Evolutionary conservation across 805 yeast species (phyloP), one percentile per base, ranked within the genome.

Genomic region (Allodekkera sacchari): DNA sequence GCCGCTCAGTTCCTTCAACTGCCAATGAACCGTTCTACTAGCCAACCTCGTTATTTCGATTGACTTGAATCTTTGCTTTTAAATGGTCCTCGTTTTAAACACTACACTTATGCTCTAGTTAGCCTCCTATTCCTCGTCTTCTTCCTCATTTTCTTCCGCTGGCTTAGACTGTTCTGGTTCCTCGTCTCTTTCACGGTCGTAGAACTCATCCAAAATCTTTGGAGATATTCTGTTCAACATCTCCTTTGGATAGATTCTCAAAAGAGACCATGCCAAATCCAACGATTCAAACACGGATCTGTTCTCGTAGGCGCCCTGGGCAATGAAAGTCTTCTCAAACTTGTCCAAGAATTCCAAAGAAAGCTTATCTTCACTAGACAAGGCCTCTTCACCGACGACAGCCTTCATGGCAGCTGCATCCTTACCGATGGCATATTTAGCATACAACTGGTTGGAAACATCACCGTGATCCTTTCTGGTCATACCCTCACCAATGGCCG

Each of bases 341-440:
- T 92, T 92, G 59, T 94, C 98, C 66, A 92, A 77, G 59, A 92
- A 92, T 68, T 92, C 99, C 55, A 92, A 73, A 3, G 98, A 92
- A 44, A 92, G 72, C 66, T 94, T 94, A 65, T 92, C 99, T 63
- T 92, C 99, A 43, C 84, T 84, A 21, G 96, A 87, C 53, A 92
- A 71, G 22, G 99, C 98, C 64, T 92, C 99, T 64, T 92, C 99
- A 76, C 99, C 99, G 49, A 92, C 99, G 46, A 92, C 99, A 10
- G 98, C 95, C 68, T 92, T 92, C 99, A 92, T 92, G 48, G 98
- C 96, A 31, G 98, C 98, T 18, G 99, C 99, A 64, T 92, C 99
- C 66, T 88, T 83, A 71, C 99, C 99, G 67, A 92, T 94, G 43
- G 99, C 99, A 59, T 92, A 92, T 64, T 92, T 92, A 52, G 99